A percentile compares a stretch with the other conserved stretches of the same genome.
phyloP scores from a whole-genome alignment of 306 rosid species.

The Rosa chinensis region DNA sequence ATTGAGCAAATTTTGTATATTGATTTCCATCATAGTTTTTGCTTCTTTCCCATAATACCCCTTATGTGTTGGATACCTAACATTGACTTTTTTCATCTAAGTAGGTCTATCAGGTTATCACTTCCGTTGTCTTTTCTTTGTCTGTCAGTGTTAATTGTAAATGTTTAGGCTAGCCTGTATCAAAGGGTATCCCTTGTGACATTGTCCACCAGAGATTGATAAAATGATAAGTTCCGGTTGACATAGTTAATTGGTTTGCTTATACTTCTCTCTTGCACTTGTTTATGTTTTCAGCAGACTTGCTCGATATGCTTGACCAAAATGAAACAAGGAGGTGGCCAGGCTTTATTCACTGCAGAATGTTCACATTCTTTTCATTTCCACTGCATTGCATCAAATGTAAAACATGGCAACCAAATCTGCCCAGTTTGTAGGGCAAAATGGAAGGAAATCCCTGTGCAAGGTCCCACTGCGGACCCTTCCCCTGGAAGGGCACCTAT shows the following conservation, averaged over 20 bases:
- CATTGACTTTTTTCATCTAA: conserved; percentile 23
- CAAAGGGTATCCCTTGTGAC: conserved; percentile 5
- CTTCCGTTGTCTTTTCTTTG: conserved; percentile 8
- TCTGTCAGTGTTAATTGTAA: conserved; percentile 12
- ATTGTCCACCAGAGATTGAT: not conserved
- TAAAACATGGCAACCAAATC: conserved; percentile 86
- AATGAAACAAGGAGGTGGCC: conserved; percentile 95
- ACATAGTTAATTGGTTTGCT: conserved; percentile 11
- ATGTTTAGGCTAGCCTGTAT: conserved; percentile 12
- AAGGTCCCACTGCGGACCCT: conserved; percentile 59
- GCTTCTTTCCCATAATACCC: conserved; percentile 4
- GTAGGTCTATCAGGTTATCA: conserved; percentile 9
- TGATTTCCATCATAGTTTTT: not conserved
- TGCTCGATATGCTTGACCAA: conserved; percentile 89
- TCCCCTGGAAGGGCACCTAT: conserved; percentile 50
- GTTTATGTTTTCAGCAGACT: conserved; percentile 59
- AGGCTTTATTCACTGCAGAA: conserved; percentile 91
- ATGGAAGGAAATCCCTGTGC: conserved; percentile 93
- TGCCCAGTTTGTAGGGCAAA: conserved; percentile 96
- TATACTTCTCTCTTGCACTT: conserved; percentile 13
- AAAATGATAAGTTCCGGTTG: not conserved
- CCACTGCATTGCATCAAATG: conserved; percentile 86
- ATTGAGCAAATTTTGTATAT: not conserved
- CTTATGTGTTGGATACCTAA: conserved; percentile 24
- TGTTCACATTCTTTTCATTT: conserved; percentile 97